Conservation (phyloP, 345 rosid species). For the Murraya paniculata region DNA sequence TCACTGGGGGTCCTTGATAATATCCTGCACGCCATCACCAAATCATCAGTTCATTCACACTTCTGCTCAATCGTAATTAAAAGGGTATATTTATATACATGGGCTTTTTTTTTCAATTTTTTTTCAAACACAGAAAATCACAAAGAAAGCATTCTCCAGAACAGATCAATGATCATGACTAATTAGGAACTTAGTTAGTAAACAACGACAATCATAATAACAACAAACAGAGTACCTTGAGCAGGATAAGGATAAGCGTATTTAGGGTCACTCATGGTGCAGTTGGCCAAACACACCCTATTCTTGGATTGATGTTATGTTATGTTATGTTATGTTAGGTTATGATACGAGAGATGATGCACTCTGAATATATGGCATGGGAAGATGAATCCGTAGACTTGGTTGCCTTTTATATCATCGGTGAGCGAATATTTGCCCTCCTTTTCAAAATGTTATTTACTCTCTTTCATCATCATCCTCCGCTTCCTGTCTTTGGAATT, state of each 20-base stretch:
- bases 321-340: not conserved
- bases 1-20: slow-evolving; percentile 65
- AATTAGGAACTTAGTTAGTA: too few relatives aligned
- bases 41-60: not conserved
- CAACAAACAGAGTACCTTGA: slow-evolving; percentile 30
- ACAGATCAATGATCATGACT: too few relatives aligned
- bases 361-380: not conserved
- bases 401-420: not conserved
- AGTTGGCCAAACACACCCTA: not conserved
- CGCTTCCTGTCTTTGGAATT: not conserved
- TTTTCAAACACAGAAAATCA: too few relatives aligned
- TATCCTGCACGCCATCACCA: slow-evolving; percentile 28
- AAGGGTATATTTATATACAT: too few relatives aligned
- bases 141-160: too few relatives aligned
- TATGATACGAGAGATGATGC: not conserved
- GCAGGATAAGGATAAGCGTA: slow-evolving; percentile 55
- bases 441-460: not conserved
- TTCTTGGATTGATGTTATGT: not conserved
- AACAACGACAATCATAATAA: too few relatives aligned
- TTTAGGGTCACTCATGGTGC: slow-evolving; percentile 45
- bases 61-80: too few relatives aligned
- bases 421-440: not conserved
- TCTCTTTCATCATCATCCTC: too few relatives aligned
- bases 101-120: too few relatives aligned
- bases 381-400: not conserved